These are phyloP conservation scores for Pouteria campechiana DNA, from an alignment of 179 eudicot species.

Conservation along the genomic window DNA sequence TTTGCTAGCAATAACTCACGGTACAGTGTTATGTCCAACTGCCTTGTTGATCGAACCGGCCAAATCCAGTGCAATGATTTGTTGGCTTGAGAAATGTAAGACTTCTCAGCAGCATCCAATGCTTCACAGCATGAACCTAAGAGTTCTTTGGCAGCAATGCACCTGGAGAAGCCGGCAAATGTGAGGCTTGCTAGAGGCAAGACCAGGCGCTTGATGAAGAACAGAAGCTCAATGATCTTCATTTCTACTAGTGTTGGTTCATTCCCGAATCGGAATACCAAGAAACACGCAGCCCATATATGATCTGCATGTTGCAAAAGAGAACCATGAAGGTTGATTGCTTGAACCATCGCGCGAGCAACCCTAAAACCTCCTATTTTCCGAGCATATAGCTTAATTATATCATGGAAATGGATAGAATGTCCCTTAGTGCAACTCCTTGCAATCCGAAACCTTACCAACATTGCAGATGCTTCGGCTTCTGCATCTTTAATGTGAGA, in stretches of 20 bases:
- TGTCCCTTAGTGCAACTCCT: constrained; percentile 64
- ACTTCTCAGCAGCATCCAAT: constrained; percentile 84
- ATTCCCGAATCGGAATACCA: constrained; percentile 68
- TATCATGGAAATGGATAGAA: constrained; percentile 47
- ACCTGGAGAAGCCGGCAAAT: constrained; percentile 64
- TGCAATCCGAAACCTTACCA: constrained; percentile 73
- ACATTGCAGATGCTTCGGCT: constrained; percentile 68
- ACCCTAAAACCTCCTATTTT: constrained; percentile 56
- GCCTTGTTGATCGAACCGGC: constrained; percentile 78
- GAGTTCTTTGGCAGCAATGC: constrained; percentile 75
- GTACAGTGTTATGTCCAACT: constrained; percentile 78
- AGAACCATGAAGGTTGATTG: constrained; percentile 45
- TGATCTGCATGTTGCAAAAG: constrained; percentile 47
- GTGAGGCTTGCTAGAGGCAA: constrained; percentile 68
- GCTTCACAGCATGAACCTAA: constrained; percentile 78
- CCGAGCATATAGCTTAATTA: constrained; percentile 63
- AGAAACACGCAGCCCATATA: constrained; percentile 86
- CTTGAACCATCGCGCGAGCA: constrained; percentile 74
- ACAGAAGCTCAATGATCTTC: constrained; percentile 57
- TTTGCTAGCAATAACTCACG: constrained; percentile 78
- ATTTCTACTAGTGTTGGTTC: constrained; percentile 69
- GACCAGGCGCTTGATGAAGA: constrained; percentile 62
- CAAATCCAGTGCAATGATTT: constrained; percentile 81
- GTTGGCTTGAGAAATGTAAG: constrained; percentile 69
- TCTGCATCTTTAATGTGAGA: constrained; percentile 65